These are phyloP conservation scores for Hirsutella rhossiliensis DNA, from an alignment of 2,329 filamentous ascomycete genomes.

Conservation along the genomic window DNA sequence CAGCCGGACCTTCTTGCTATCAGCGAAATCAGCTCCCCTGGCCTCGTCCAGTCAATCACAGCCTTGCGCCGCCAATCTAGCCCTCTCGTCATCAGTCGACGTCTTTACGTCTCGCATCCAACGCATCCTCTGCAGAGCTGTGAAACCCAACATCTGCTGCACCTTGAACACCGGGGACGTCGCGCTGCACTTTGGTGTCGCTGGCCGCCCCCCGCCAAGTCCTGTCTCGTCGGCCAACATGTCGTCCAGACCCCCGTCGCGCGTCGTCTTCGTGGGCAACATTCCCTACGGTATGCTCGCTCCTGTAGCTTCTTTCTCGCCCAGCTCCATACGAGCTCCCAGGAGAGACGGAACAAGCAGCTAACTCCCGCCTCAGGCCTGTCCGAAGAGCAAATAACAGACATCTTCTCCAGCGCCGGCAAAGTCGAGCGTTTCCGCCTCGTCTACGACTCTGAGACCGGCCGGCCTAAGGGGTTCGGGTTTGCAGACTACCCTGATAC, in stretches of 20 bases:
- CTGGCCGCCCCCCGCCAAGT: not conserved
- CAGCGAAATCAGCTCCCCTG: no score
- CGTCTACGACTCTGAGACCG: conserved; percentile 91
- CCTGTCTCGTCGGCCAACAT: conserved; percentile 22
- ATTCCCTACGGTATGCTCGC: conserved; percentile 59
- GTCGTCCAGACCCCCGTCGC: conserved; percentile 64
- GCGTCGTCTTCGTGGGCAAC: conserved; percentile 76
- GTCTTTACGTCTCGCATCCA: no score
- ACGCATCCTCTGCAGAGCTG: no score
- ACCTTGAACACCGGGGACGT: not conserved
- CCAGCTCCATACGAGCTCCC: not conserved
- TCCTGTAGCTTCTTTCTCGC: not conserved
- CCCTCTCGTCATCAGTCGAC: no score
- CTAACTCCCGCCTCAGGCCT: conserved; percentile 48
- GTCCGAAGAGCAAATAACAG: conserved; percentile 89
- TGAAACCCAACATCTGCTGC: not conserved
- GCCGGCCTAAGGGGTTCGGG: conserved; percentile 89
- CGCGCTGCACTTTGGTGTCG: not conserved
- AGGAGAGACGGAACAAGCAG: no score
- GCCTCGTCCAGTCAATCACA: no score
- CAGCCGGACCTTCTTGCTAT: no score
- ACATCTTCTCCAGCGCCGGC: conserved; percentile 83
- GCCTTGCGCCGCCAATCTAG: no score
- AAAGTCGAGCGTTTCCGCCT: conserved; percentile 86
- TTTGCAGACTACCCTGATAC: conserved; percentile 93